Base-by-base conservation (phyloP, 305 asterid species). In the Solanum aculeatissimum region DNA sequence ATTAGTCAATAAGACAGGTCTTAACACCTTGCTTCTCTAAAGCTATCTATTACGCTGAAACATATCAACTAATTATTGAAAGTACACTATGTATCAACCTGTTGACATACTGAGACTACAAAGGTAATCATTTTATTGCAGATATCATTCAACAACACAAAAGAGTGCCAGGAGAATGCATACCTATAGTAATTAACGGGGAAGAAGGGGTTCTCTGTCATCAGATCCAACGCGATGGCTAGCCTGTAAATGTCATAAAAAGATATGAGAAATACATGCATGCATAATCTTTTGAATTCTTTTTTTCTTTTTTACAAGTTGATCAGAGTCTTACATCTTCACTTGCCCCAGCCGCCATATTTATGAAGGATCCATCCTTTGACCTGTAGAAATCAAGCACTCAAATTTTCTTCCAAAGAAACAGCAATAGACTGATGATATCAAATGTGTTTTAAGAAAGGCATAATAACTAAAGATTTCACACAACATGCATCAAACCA, bases 201-300 rank as follows among this genome's bases (percentile, higher is more conserved):
- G 99, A 85, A 96, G 98, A 87, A 96, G 99, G 70, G 97, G 99
- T 83, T 89, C 86, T 90, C 94, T 94, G 84, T 96, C 99, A 86
- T 96, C 98, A 84, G 88, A 85, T 68, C 86, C 94, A 78, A 92
- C 93, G 32, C 86, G 93, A 88, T 96, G 98, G 85, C 86, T 94
- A 84, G 98, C 95, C 99, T 96, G 98, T 81, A 82, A 58, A 87
- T 15, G 14, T 35, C 83, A 77, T 25, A 87, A 85, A 69, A 81
- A 23, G 23, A 29, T 65, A 21, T 85, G 53, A 54, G 75, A 85
- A 86, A 40, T 38, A 85, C 49, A 23, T 54, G 82, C 70, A 25
- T 23, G 83, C 42, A 81, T 43, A 29, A 53, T 85, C 38, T 83
- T 45, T 18, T 32, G 65, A 70, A 18, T 9, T 65, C 43, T 18